A percentile compares a stretch with the other conserved stretches of the same genome.
Evolutionary conservation across 2,329 filamentous ascomycete species (phyloP).

Genomic region (Aciculosporium take): DNA sequence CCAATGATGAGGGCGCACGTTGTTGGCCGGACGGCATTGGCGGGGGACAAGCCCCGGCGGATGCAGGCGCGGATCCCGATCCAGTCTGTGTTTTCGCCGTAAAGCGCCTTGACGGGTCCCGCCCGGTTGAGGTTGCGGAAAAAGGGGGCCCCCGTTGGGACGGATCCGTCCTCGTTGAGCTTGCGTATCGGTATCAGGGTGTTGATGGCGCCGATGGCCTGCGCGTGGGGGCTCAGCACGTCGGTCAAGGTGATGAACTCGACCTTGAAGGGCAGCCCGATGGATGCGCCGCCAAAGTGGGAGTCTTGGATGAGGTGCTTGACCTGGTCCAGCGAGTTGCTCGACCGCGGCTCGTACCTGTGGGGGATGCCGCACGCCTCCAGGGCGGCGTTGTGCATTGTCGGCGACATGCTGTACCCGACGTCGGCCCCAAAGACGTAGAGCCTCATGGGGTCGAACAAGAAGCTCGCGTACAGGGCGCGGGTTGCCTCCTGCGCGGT

Average conservation of each 20-base stretch:
- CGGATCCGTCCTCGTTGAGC: constrained; percentile 39
- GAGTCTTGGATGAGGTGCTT: constrained; percentile 48
- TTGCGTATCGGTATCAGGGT: constrained; percentile 58
- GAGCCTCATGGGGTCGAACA: constrained; percentile 55
- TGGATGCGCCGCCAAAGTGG: constrained; percentile 56
- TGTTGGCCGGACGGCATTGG: constrained; percentile 45
- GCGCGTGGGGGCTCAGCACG: constrained; percentile 57
- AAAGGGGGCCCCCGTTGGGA: constrained; percentile 39
- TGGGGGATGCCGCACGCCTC: constrained; percentile 55
- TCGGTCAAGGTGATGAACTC: constrained; percentile 55
- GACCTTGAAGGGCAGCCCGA: constrained; percentile 63
- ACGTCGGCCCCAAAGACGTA: constrained; percentile 63
- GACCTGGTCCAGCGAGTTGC: constrained; percentile 47
- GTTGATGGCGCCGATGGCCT: constrained; percentile 63
- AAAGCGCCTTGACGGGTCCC: constrained; percentile 53
- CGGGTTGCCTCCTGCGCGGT: constrained; percentile 50
- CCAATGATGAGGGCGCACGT: constrained; percentile 47
- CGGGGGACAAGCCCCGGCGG: constrained; percentile 56
- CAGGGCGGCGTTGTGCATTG: constrained; percentile 63
- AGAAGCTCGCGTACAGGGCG: constrained; percentile 51
- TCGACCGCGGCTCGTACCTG: constrained; percentile 49
- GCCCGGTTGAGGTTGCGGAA: constrained; percentile 42
- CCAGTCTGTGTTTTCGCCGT: constrained; percentile 74
- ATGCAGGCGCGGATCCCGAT: constrained; percentile 64
- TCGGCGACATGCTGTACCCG: constrained; percentile 58